phyloP scores from a whole-genome alignment of 2,329 filamentous ascomycete genomes.

The Pyrenophora graminea region DNA sequence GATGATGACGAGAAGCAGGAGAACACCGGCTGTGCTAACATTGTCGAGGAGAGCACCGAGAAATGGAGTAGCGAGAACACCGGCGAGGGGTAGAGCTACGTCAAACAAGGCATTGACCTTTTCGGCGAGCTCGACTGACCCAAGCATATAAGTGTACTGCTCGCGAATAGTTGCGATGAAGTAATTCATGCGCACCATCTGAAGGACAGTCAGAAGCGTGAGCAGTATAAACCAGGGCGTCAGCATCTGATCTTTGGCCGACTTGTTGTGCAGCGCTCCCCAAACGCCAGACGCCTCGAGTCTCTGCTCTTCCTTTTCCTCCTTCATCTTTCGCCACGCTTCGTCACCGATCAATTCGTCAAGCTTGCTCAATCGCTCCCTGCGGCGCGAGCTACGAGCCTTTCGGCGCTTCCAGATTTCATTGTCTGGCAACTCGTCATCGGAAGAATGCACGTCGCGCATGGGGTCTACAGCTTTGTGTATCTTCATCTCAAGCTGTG shows the following conservation, averaged over 20 bases:
- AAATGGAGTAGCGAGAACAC: slow-evolving; percentile 79
- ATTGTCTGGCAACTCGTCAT: slow-evolving; percentile 58
- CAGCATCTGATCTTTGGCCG: slow-evolving; percentile 71
- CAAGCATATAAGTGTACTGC: slow-evolving; percentile 77
- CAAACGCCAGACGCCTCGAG: slow-evolving; percentile 75
- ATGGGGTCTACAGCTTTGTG: slow-evolving; percentile 36
- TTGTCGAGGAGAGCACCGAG: slow-evolving; percentile 79
- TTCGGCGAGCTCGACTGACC: slow-evolving; percentile 62
- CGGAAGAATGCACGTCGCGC: slow-evolving; percentile 57
- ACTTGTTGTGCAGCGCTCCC: slow-evolving; percentile 77
- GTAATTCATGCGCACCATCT: slow-evolving; percentile 75
- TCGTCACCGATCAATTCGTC: slow-evolving; percentile 71
- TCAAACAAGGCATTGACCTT: slow-evolving; percentile 83
- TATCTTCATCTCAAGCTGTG: slow-evolving; percentile 44
- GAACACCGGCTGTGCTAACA: slow-evolving; percentile 70
- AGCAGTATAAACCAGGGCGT: slow-evolving; percentile 85
- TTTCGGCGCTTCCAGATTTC: slow-evolving; percentile 51
- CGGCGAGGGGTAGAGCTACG: slow-evolving; percentile 77
- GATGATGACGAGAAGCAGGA: slow-evolving; percentile 68
- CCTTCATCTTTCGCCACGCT: slow-evolving; percentile 64
- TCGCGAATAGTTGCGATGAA: slow-evolving; percentile 84
- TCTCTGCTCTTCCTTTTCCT: slow-evolving; percentile 66
- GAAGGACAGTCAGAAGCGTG: slow-evolving; percentile 71
- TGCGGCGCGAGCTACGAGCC: slow-evolving; percentile 49
- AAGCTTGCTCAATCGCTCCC: slow-evolving; percentile 68